Conservation (phyloP, 192 early-diverging fungal species). For the Linnemannia exigua region DNA sequence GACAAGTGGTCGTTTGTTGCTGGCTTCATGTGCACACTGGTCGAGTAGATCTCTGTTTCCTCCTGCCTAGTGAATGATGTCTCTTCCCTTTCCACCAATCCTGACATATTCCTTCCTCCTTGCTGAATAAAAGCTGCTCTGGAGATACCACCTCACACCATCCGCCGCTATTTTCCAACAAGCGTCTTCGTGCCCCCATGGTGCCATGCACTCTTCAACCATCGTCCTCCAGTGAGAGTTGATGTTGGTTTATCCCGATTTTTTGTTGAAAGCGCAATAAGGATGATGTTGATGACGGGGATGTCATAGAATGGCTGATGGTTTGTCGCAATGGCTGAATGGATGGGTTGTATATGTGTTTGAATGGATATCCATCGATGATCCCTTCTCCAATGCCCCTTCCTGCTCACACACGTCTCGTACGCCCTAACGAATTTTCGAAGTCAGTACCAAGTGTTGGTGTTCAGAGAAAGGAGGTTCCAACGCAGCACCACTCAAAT, state of each 20-base stretch:
- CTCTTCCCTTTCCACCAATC: not conserved
- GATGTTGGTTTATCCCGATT: not conserved
- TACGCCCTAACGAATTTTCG: not conserved
- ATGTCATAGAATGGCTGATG: not conserved
- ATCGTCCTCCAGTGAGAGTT: not conserved
- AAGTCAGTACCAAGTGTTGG: slow-evolving; percentile 18
- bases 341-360: not conserved
- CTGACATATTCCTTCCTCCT: not conserved
- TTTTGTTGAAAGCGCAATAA: not conserved
- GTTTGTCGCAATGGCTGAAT: not conserved
- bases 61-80: not conserved
- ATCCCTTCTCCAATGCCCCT: not conserved
- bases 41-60: not conserved
- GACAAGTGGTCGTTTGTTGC: not conserved
- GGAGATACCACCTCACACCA: not conserved
- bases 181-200: not conserved
- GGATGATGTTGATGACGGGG: not conserved
- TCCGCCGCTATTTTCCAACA: not conserved
- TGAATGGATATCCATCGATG: not conserved
- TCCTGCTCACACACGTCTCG: too few species aligned
- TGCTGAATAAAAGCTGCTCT: not conserved
- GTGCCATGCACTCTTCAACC: not conserved
- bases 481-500: not conserved
- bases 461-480: slow-evolving; percentile 20
- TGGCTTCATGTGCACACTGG: not conserved